These are phyloP conservation scores for Russula compacta DNA, from an alignment of 768 basidiomycete genomes.

Conservation along the genomic window DNA sequence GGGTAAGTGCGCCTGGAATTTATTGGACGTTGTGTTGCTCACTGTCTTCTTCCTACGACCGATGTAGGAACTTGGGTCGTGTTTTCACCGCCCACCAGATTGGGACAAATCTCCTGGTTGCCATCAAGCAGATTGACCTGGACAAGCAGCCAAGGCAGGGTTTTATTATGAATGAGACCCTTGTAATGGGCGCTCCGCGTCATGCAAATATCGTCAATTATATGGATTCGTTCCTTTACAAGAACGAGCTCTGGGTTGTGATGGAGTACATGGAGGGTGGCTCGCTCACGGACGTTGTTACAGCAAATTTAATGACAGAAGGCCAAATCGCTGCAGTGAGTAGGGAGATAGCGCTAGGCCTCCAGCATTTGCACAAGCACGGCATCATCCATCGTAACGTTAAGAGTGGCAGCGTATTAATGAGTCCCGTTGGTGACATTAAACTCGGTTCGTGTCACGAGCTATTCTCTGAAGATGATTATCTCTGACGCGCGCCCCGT, in stretches of 20 bases:
- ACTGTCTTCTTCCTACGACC: background rate
- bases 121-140: constrained; percentile 99
- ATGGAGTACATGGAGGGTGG: constrained; percentile 99
- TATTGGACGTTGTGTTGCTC: background rate
- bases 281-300: constrained; percentile 89
- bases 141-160: constrained; percentile 99
- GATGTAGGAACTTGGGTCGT: constrained; percentile 79
- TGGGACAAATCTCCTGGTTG: constrained; percentile 86
- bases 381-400: constrained; percentile 99
- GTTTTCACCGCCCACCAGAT: constrained; percentile 98
- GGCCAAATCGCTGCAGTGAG: constrained; percentile 98
- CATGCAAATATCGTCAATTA: constrained; percentile 99
- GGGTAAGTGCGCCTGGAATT: constrained; percentile 48
- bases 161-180: constrained; percentile 98
- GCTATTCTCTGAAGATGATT: background rate
- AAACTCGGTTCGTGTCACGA: constrained; percentile 74
- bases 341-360: constrained; percentile 83
- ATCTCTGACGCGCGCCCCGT: background rate
- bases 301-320: constrained; percentile 93
- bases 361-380: constrained; percentile 91
- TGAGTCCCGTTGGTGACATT: constrained; percentile 91
- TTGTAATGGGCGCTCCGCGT: constrained; percentile 93
- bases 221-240: constrained; percentile 96
- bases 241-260: constrained; percentile 98
- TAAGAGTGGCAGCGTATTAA: constrained; percentile 94